A percentile compares a stretch with the other conserved stretches of the same genome.
Evolutionary conservation across 306 rosid genomes (phyloP).

Genomic region (Benincasa hispida): DNA sequence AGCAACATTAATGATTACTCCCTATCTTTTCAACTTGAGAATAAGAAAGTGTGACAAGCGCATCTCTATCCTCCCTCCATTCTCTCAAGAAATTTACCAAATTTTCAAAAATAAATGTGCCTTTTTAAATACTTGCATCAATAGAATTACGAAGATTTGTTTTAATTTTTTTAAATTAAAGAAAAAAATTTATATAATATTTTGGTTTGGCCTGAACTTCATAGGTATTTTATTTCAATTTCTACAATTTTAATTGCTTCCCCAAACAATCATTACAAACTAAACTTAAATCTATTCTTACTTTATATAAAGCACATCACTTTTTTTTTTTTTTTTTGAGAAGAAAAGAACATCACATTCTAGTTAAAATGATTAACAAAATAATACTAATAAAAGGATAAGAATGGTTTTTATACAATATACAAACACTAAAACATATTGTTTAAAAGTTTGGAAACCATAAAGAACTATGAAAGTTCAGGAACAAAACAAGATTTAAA

Average conservation of each 20-base stretch:
- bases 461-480: background rate
- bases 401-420: background rate
- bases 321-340: too few species aligned
- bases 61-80: background rate
- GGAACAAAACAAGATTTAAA: background rate
- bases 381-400: background rate
- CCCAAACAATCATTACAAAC: background rate
- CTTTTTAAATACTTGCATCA: background rate
- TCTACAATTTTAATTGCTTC: background rate
- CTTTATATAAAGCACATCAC: background rate
- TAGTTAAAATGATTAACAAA: background rate
- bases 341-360: background rate
- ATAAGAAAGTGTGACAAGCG: background rate
- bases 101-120: background rate
- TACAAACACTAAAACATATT: background rate
- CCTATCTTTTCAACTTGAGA: background rate
- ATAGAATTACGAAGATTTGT: background rate
- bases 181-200: background rate
- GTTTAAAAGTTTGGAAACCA: background rate
- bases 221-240: background rate
- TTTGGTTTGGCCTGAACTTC: background rate
- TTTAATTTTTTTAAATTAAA: too few species aligned
- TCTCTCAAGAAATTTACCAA: background rate
- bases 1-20: constrained; percentile 21
- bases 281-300: background rate